A percentile compares a stretch with the other conserved stretches of the same genome.
These are phyloP conservation scores for Pleurotus ostreatus DNA, from an alignment of 768 basidiomycete genomes.

Conservation along the genomic window DNA sequence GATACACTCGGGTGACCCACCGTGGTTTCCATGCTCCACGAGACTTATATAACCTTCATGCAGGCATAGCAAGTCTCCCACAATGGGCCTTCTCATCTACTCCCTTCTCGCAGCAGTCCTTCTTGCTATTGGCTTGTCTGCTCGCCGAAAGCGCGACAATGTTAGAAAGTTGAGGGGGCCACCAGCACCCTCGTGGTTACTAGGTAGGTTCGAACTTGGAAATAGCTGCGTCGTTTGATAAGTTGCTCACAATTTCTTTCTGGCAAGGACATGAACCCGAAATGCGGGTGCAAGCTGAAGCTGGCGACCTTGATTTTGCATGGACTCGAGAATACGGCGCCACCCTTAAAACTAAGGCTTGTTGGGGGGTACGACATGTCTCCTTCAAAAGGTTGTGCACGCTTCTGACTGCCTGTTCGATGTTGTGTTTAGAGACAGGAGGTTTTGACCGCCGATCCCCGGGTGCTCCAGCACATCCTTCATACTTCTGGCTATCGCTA, in stretches of 20 bases:
- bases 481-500: conserved; percentile 27
- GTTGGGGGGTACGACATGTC: background rate
- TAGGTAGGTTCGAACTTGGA: background rate
- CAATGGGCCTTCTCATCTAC: background rate
- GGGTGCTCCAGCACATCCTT: conserved; percentile 26
- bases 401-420: background rate
- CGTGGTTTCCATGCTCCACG: too few relatives aligned
- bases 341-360: conserved; percentile 14
- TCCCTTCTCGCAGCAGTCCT: background rate
- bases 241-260: background rate
- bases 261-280: conserved; percentile 20
- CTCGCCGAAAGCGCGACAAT: background rate
- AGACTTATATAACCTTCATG: too few relatives aligned
- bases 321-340: conserved; percentile 23
- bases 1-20: too few relatives aligned
- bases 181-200: background rate
- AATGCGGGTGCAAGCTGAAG: conserved; percentile 17
- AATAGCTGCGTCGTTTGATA: background rate
- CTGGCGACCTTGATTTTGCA: conserved; percentile 25
- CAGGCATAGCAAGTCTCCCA: too few relatives aligned
- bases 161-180: conserved; percentile 1
- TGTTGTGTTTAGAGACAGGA: conserved; percentile 17
- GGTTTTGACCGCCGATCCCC: conserved; percentile 27
- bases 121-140: background rate
- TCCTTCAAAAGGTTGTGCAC: background rate